Evolutionary conservation across 306 rosid species (phyloP), one percentile per base, ranked within the genome.

Genomic region (Quercus berberidifolia): DNA sequence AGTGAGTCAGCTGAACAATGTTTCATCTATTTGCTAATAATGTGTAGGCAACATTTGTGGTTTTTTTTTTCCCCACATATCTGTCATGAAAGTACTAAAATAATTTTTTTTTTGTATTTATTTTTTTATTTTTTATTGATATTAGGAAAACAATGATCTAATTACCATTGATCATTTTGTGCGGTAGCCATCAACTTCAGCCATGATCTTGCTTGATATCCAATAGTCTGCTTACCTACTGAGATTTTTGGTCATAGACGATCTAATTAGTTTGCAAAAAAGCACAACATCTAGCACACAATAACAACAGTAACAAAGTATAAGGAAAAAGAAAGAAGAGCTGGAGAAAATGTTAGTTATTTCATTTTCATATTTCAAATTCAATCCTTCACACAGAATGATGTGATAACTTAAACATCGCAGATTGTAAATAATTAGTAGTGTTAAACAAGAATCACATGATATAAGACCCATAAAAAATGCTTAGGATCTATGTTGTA

Each of bases 401-500:
- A 60, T 60, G 4, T 26, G 35, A 15, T 11, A 13, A 60, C 10
- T 60, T 4, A 25, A 12, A 49, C 54, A 49, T 10, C 0, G 8
- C 67, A 60, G 33, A 3, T 5, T 25, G 35, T 62, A 12, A 14
- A 26, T 26, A 23, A 62, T 62, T 23, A 12, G 18, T 4, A 62
- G 69, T 30, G 41, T 54, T 55, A 41, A 7, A 41, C 78, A 60
- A 67, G 69, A 3, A 74, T 20, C 19, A 26, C 19, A 15, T 28
- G 17, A n/a, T 15, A 17, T 10, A 73, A 62, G 68, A 67, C 28
- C 64, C 26, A 33, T 9, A 62, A 68, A 74, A 72, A 51, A 78
- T 49, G 51, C 26, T 76, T 67, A 64, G 56, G 86, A 82, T 21
- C 76, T 69, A 68, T 5, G 59, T 64, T 57, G 82, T 18, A 73